These are phyloP conservation scores for Trichosporon asahii DNA, from an alignment of 1,284 basidiomycete species.

Conservation along the genomic window DNA sequence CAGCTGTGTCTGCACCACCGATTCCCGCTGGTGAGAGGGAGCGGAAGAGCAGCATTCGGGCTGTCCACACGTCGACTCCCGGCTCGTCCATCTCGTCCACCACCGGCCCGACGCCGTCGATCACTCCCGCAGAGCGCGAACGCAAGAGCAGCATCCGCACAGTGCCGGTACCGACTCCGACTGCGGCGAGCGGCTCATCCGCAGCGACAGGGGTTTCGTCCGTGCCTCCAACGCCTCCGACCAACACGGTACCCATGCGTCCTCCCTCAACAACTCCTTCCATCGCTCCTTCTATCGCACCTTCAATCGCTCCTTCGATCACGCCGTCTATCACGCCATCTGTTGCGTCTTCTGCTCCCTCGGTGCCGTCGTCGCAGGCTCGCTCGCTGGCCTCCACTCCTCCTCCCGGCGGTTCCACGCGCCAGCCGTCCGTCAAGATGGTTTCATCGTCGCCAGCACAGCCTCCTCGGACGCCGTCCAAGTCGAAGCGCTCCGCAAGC, in stretches of 20 bases:
- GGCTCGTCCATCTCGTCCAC: neutral
- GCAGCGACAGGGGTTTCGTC: neutral
- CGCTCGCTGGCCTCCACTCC: neutral
- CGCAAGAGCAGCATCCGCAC: slow-evolving; percentile 3
- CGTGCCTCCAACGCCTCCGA: slow-evolving; percentile 3
- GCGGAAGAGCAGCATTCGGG: slow-evolving; percentile 6
- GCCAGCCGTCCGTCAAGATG: slow-evolving; percentile 8
- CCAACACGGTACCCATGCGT: slow-evolving; percentile 1
- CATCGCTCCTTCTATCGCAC: neutral
- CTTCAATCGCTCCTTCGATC: neutral
- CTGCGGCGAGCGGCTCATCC: neutral
- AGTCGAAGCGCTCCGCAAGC: neutral
- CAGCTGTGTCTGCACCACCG: neutral
- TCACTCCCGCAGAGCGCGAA: neutral
- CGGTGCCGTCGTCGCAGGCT: slow-evolving; percentile 2
- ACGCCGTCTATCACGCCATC: neutral
- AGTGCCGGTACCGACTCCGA: neutral
- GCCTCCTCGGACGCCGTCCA: slow-evolving; percentile 3
- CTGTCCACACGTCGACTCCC: neutral
- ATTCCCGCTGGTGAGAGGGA: neutral
- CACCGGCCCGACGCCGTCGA: neutral
- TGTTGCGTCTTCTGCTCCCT: neutral
- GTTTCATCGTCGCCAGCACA: slow-evolving; percentile 4
- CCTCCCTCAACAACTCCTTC: neutral
- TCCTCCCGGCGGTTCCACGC: neutral